Evolutionary conservation across 1,139 yeast species (phyloP), one percentile per base, ranked within the genome.

Genomic region (Kurtzmaniella quercitrusa): DNA sequence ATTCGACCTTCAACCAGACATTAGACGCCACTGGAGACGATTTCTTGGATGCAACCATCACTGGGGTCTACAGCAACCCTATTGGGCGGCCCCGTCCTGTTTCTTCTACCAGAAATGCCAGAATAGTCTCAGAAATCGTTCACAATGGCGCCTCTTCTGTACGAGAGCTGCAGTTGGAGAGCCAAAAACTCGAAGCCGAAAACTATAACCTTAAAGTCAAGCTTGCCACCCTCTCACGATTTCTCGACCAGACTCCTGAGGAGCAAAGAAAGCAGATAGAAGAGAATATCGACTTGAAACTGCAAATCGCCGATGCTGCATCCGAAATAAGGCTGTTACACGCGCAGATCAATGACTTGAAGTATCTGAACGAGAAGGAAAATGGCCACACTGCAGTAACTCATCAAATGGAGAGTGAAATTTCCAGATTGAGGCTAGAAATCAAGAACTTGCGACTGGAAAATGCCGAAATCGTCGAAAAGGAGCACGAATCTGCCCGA

Each of bases 131-230:
- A 45, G 51, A 50, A 38, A 48, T 57, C 41, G 52, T 66, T 17
- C 55, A 53, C 42, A 59, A 60, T 39, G 72, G 73, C 2, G 44
- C 51, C 29, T 58, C 62, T 18, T 63, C 72, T 2, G 63, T 83
- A 12, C 77, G 71, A 48, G 81, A 73, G 48, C 86, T 81, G 52
- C 80, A 78, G 50, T 71, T 73, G 40, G 67, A 72, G 39, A 64
- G 77, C 34, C 69, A 77, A 39, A 66, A 66, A 41, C 63, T 83
- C 40, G 73, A 78, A 48, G 70, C 75, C 23, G 90, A 85, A 45
- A 85, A 83, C 51, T 77, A 81, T 54, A 77, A 80, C 50, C 66
- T 85, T 51, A 78, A 79, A 54, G 70, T 84, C 37, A 80, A 81
- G 51, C 65, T 81, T 40, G 73, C 78, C 17, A 74, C 84, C 3